Conservation (phyloP, 306 rosid species). For the Glycine soja region DNA sequence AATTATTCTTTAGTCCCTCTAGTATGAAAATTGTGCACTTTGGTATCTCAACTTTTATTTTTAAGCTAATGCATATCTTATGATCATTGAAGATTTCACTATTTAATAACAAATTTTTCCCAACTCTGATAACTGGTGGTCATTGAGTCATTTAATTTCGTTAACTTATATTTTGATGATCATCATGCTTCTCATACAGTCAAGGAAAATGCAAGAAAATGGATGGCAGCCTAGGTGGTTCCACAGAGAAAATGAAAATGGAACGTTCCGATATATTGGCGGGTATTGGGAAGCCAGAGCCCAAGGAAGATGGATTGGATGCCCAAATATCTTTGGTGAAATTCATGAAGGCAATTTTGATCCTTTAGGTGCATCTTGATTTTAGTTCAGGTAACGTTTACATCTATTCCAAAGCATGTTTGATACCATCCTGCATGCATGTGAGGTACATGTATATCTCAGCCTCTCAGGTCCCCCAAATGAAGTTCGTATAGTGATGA, state of each 20-base stretch:
- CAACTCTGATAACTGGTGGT: neutral
- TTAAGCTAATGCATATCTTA: neutral
- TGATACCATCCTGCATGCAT: too few relatives aligned
- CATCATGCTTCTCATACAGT: constrained; percentile 52
- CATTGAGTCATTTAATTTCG: neutral
- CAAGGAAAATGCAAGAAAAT: constrained; percentile 92
- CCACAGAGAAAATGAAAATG: constrained; percentile 68
- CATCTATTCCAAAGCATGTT: neutral
- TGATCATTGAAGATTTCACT: neutral
- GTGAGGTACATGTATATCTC: neutral
- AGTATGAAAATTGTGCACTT: neutral
- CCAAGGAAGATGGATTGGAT: constrained; percentile 76
- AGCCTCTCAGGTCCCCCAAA: too few relatives aligned
- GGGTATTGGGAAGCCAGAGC: constrained; percentile 92
- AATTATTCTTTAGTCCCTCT: too few relatives aligned
- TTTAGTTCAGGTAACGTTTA: constrained; percentile 55
- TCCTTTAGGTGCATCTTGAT: constrained; percentile 59
- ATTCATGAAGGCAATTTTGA: constrained; percentile 55
- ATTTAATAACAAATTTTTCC: neutral
- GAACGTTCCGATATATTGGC: constrained; percentile 73
- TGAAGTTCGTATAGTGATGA: neutral
- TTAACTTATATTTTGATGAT: constrained; percentile 27
- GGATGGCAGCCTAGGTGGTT: constrained; percentile 99
- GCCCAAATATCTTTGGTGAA: constrained; percentile 91
- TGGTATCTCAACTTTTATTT: neutral